Evolutionary conservation across 1,284 basidiomycete genomes (phyloP).

Genomic region (Cryptococcus maquisensis): DNA sequence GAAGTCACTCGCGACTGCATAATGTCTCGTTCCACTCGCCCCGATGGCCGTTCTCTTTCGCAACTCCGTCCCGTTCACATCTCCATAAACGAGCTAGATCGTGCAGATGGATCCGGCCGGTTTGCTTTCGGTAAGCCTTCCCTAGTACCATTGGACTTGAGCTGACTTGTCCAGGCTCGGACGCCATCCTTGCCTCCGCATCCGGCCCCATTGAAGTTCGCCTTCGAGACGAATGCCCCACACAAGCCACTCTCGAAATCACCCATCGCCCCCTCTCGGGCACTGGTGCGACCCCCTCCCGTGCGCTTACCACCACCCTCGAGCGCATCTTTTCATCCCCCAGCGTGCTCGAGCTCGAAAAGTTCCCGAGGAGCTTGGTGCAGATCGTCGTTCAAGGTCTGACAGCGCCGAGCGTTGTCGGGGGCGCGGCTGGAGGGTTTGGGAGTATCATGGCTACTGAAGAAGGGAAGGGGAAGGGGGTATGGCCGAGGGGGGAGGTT

Average conservation of each 20-base stretch:
- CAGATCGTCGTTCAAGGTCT: conserved; percentile 61
- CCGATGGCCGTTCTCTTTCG: conserved; percentile 23
- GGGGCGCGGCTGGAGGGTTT: background rate
- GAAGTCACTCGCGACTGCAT: too few species aligned
- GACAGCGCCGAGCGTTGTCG: conserved; percentile 41
- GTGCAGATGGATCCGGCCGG: conserved; percentile 46
- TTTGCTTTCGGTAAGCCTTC: conserved; percentile 44
- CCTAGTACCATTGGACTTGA: too few species aligned
- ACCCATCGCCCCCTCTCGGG: conserved; percentile 52
- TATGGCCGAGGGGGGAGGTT: conserved; percentile 10
- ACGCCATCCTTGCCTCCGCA: conserved; percentile 48
- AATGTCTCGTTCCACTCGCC: conserved; percentile 2
- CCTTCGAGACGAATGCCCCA: conserved; percentile 53
- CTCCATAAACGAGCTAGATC: conserved; percentile 31
- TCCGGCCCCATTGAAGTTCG: conserved; percentile 55
- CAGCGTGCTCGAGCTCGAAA: conserved; percentile 49
- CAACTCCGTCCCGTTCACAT: conserved; percentile 27
- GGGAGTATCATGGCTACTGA: background rate
- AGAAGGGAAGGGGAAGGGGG: background rate
- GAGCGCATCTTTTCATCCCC: conserved; percentile 30
- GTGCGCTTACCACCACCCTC: conserved; percentile 44
- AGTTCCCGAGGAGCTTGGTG: conserved; percentile 56
- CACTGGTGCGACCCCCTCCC: conserved; percentile 46
- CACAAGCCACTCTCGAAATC: conserved; percentile 54
- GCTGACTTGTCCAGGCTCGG: conserved; percentile 36